Base-by-base conservation (phyloP, 1,139 yeast genomes). In the Meyerozyma guilliermondii region DNA sequence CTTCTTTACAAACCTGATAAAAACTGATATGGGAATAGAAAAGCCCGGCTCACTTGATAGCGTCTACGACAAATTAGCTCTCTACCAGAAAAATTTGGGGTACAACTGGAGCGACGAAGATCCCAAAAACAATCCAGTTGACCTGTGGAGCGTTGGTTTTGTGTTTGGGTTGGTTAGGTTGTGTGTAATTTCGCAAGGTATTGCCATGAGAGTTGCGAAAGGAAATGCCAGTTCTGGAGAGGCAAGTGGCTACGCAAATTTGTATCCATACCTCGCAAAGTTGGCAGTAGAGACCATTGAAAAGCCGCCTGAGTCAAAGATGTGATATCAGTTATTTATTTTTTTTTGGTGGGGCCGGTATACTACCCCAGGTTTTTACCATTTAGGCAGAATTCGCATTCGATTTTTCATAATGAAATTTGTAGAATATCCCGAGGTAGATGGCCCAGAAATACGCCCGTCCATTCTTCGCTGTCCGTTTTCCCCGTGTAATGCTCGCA, bases 141-240 rank as follows among this genome's bases (percentile, higher is more conserved):
- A 65, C 30, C 57, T 65, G 40, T 81, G 86, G 84, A 57, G 60
- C 8, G 74, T 76, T 44, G 87, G 85, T 1, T 70, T 66, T 23
- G 83, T 79, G 1, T 81, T 80, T 58, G 85, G 85, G 0, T 67
- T 81, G 43, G 67, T 78, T 41, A 62, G 87, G 37, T 66, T 81
- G 29, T 68, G 79, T 48, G 86, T 82, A 17, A 82, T 82, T 46
- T 67, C 77, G 28, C 88, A 82, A 50, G 88, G 88, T 4, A 80
- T 82, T 46, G 83, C 82, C 9, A 82, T 83, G 64, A 67, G 88
- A 45, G 67, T 72, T 2, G 68, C 73, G 14, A 63, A 71, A 43
- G 86, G 85, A 11, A 76, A 72, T 43, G 87, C 87, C 1, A 76
- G 83, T 29, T 75, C 82, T 39, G 80, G 78, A 0, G 66, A 71